Percentiles rank a stretch among this genome's conserved stretches.
Conservation (phyloP, 2,329 filamentous ascomycete species). For the Trichoderma sp. region DNA sequence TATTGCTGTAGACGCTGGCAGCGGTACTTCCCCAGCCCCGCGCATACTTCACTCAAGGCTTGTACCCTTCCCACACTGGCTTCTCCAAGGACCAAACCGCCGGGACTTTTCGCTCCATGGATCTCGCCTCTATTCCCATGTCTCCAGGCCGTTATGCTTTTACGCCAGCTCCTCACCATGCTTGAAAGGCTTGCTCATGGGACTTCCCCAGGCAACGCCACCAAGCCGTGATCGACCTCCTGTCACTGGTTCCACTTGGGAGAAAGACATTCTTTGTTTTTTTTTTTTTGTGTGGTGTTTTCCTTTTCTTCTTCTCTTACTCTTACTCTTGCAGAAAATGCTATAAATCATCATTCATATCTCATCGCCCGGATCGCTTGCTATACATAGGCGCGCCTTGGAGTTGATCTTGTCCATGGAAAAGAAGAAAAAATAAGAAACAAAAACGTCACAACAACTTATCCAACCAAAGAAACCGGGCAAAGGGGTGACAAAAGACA, state of each 20-base stretch:
- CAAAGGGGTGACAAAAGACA: conserved; percentile 11
- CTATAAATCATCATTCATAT: conserved; percentile 27
- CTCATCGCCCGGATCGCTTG: conserved; percentile 27
- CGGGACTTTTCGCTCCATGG: conserved; percentile 8
- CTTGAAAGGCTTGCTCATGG: background rate
- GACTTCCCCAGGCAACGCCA: background rate
- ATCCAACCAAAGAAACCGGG: conserved; percentile 25
- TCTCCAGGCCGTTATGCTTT: background rate
- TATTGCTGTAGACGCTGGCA: background rate
- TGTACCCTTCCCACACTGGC: conserved; percentile 10
- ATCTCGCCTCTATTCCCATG: background rate
- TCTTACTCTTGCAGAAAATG: conserved; percentile 10
- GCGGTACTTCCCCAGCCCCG: conserved; percentile 16
- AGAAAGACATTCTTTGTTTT: background rate
- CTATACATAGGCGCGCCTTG: conserved; percentile 25
- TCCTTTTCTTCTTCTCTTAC: background rate
- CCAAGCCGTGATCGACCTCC: background rate
- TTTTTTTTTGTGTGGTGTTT: no score
- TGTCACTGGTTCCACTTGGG: conserved; percentile 4
- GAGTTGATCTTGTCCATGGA: conserved; percentile 20
- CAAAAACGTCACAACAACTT: conserved; percentile 4
- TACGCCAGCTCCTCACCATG: background rate
- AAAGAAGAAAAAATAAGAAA: conserved; percentile 1
- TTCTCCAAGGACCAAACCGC: conserved; percentile 13
- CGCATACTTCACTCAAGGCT: background rate